A percentile compares a stretch with the other conserved stretches of the same genome.
Evolutionary conservation across 164 flowering plant genomes (phyloP).

Genomic region (Brasenia schreberi): DNA sequence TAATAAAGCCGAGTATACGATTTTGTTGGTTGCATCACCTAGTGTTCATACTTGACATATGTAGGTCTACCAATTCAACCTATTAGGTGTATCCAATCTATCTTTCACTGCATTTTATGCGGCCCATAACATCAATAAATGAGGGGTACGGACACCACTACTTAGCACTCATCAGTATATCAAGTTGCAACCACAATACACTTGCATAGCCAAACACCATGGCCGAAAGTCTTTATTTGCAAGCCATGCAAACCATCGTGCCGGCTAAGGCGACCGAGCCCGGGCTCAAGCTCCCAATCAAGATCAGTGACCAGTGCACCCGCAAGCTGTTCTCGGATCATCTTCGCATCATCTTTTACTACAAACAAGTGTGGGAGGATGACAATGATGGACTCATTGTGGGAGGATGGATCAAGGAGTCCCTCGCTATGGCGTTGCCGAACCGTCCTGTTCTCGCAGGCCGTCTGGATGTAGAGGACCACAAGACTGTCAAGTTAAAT

Average conservation of each 20-base stretch:
- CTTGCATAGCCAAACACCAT: background rate
- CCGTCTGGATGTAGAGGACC: background rate
- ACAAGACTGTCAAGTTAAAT: slow-evolving; percentile 1
- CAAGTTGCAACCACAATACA: no score
- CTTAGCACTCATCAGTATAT: no score
- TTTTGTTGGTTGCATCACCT: no score
- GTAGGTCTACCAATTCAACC: no score
- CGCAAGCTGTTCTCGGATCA: slow-evolving; percentile 1
- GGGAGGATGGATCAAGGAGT: slow-evolving; percentile 9
- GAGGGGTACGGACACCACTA: no score
- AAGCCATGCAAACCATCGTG: slow-evolving; percentile 3
- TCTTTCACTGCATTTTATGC: no score
- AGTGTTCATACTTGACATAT: no score
- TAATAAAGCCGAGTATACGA: no score
- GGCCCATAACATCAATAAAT: no score
- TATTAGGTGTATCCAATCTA: no score
- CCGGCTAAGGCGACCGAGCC: slow-evolving; percentile 5
- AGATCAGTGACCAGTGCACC: background rate
- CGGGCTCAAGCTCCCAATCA: background rate
- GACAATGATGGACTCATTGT: slow-evolving; percentile 3
- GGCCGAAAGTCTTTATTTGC: background rate
- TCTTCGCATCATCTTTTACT: slow-evolving; percentile 4
- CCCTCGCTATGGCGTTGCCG: slow-evolving; percentile 1
- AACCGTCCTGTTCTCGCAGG: slow-evolving; percentile 5
- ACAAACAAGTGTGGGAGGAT: slow-evolving; percentile 2